These are phyloP conservation scores for Cochlearia excelsa DNA, from an alignment of 345 rosid genomes.

Conservation along the genomic window DNA sequence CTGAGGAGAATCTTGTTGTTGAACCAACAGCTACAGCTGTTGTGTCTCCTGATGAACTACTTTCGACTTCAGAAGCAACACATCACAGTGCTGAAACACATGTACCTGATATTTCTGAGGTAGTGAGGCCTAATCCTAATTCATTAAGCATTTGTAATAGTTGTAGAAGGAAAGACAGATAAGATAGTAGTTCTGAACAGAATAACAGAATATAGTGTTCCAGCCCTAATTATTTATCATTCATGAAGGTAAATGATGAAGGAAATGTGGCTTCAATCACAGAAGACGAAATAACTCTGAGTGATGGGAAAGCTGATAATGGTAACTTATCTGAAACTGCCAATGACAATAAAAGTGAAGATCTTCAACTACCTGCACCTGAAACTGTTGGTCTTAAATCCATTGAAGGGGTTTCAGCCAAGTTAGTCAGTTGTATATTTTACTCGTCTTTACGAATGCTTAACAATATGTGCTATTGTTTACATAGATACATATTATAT, in stretches of 20 bases:
- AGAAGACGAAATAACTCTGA: constrained; percentile 24
- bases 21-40: constrained; percentile 25
- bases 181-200: constrained; percentile 13
- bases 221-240: constrained; percentile 21
- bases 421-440: constrained; percentile 20
- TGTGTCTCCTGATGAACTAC: constrained; percentile 26
- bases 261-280: constrained; percentile 27
- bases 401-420: constrained; percentile 18
- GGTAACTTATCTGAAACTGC: constrained; percentile 16
- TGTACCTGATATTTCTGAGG: constrained; percentile 21
- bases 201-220: not conserved
- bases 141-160: constrained; percentile 8
- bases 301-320: constrained; percentile 20
- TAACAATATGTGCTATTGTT: not conserved
- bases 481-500: not conserved
- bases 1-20: constrained; percentile 20
- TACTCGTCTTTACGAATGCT: constrained; percentile 11
- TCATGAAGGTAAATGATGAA: constrained; percentile 22
- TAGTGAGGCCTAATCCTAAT: constrained; percentile 34
- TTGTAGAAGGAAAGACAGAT: constrained; percentile 14
- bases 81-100: constrained; percentile 14
- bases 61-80: constrained; percentile 28
- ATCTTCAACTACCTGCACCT: constrained; percentile 15
- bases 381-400: constrained; percentile 11
- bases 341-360: constrained; percentile 10